Percentiles rank a stretch among this genome's conserved stretches.
Conservation (phyloP, 306 rosid species). For the Oemleria cerasiformis region DNA sequence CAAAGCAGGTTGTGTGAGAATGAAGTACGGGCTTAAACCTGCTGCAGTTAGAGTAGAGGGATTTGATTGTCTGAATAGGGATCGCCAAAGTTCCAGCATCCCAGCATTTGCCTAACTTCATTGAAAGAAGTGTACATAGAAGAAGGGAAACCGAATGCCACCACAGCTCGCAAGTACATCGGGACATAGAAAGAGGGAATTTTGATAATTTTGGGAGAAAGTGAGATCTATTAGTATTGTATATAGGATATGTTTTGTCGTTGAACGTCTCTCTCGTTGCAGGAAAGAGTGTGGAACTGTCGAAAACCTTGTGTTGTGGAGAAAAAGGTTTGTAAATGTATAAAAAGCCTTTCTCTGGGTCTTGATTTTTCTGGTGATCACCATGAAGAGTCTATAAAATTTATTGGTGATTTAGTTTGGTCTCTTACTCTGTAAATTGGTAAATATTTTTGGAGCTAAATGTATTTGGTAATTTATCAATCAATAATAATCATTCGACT, state of each 20-base stretch:
- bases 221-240: conserved; percentile 36
- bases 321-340: conserved; percentile 42
- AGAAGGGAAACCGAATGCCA: conserved; percentile 54
- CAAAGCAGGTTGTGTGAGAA: conserved; percentile 68
- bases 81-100: conserved; percentile 80
- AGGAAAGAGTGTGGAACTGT: conserved; percentile 10
- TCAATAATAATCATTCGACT: too few species aligned
- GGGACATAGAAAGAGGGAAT: conserved; percentile 41
- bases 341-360: conserved; percentile 31
- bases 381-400: conserved; percentile 38
- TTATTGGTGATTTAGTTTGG: conserved; percentile 33
- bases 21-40: conserved; percentile 65
- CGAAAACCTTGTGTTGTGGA: conserved; percentile 54
- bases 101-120: conserved; percentile 63
- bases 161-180: conserved; percentile 31
- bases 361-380: conserved; percentile 41
- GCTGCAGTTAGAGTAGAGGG: conserved; percentile 98
- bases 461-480: neutral
- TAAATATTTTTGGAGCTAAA: neutral
- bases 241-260: conserved; percentile 33
- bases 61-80: conserved; percentile 82
- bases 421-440: conserved; percentile 43
- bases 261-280: conserved; percentile 31
- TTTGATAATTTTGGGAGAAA: conserved; percentile 31
- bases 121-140: conserved; percentile 67